Base-by-base conservation (phyloP, 148 eudicot genomes). In the Vaccinium vitisidaea region DNA sequence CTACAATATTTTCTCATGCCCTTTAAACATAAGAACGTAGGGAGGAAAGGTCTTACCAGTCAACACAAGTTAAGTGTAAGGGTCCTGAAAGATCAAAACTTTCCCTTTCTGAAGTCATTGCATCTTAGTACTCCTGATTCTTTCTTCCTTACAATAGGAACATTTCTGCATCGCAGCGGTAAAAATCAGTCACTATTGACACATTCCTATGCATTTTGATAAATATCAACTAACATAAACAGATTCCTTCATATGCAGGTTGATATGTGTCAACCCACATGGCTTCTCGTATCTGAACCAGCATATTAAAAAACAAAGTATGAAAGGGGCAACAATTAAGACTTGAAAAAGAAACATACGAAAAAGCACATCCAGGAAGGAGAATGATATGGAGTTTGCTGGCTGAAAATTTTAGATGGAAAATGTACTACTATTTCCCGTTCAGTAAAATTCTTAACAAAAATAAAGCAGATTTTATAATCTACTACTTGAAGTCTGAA, bases 61-160 rank as follows among this genome's bases (percentile, higher is more conserved):
- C 98, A 82, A 95, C 92, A 86, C 87, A 88, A 5, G 91, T 87
- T 15, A 95, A 94, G 86, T 94, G 94, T 65, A 85, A 36, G 21
- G 98, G 98, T 80, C 98, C 98, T 30, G 90, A 73, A 58, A 87
- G 87, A 46, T 84, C 30, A 82, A 95, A 95, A 82, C 88, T 85
- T 84, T 95, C 94, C 89, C 91, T 92, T 77, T 95, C 98, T 63
- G 88, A 84, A 14, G 88, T 77, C 84, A 87, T 70, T 16, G 36
- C 71, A 52, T 48, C 80, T 81, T 43, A 56, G 70, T 52, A 18
- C 39, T 36, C 39, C 6, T 49, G 48, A 52, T 39, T n/a, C 18
- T 25, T 54, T 52, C 84, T 75, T 79, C 75, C 25, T 14, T 25
- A 52, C 19, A 78, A 18, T 73, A 59, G 50, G 46, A 61, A n/a